These are phyloP conservation scores for Phytophthora europaea DNA, from an alignment of 352 stramenopile genomes.

Conservation along the genomic window DNA sequence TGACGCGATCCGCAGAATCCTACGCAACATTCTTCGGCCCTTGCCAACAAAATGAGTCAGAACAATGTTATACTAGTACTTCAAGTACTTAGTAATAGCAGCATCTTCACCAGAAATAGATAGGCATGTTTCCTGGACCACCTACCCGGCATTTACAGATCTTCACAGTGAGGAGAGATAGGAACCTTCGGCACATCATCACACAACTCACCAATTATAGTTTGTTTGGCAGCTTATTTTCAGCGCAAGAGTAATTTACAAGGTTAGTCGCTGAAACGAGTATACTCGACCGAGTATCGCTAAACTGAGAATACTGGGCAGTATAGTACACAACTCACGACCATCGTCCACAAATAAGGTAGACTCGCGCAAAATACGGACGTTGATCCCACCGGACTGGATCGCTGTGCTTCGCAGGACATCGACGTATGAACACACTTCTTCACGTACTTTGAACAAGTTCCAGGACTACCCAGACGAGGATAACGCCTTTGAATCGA, in stretches of 20 bases:
- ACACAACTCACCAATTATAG: too few species aligned
- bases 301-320: background rate
- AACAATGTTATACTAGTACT: too few species aligned
- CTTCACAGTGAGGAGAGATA: too few species aligned
- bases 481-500: constrained; percentile 40
- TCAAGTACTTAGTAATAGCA: too few species aligned
- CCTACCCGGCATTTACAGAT: too few species aligned
- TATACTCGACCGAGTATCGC: background rate
- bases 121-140: too few species aligned
- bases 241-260: constrained; percentile 12
- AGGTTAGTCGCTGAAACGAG: background rate
- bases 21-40: too few species aligned
- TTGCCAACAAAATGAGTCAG: too few species aligned
- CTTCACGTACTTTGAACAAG: constrained; percentile 14
- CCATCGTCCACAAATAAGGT: constrained; percentile 81
- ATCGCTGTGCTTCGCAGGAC: constrained; percentile 47
- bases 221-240: background rate
- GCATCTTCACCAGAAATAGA: too few species aligned
- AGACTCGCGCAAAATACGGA: constrained; percentile 50
- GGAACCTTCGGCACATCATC: too few species aligned
- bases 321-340: constrained; percentile 61
- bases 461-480: constrained; percentile 11
- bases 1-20: too few species aligned
- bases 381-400: constrained; percentile 44
- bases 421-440: constrained; percentile 37